Evolutionary conservation across 2,329 filamentous ascomycete genomes (phyloP).

Genomic region (Fusarium buharicum): DNA sequence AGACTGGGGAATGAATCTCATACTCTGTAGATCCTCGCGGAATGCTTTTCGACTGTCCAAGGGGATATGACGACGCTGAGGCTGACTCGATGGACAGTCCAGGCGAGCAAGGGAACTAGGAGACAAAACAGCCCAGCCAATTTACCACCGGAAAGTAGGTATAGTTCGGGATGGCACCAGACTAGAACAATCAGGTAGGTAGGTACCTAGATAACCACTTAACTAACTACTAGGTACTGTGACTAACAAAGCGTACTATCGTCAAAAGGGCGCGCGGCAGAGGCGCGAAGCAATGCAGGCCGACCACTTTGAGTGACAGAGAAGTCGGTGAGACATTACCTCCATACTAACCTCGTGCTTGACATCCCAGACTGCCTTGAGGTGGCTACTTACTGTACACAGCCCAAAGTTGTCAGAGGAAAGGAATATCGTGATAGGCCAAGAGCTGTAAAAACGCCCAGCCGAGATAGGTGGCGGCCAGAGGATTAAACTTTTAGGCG

Average conservation of each 20-base stretch:
- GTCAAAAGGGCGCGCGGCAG: constrained; percentile 22
- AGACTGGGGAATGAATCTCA: background rate
- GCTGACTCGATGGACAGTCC: constrained; percentile 33
- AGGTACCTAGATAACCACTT: no score
- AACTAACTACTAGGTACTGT: no score
- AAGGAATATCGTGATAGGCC: background rate
- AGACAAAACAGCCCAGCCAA: constrained; percentile 17
- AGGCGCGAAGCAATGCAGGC: constrained; percentile 13
- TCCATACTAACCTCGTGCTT: no score
- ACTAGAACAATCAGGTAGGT: constrained; percentile 13
- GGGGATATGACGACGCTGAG: constrained; percentile 14
- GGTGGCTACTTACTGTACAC: no score
- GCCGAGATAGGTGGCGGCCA: constrained; percentile 12
- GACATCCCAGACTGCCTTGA: background rate
- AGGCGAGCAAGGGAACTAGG: constrained; percentile 3
- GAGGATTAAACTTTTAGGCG: constrained; percentile 42
- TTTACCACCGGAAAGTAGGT: constrained; percentile 10
- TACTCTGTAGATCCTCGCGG: background rate
- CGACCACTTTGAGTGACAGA: background rate
- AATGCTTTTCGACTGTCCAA: background rate
- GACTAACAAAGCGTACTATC: constrained; percentile 11
- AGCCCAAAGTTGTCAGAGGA: constrained; percentile 8
- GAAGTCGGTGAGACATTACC: constrained; percentile 33
- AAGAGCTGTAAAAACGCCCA: constrained; percentile 1
- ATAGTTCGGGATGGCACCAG: constrained; percentile 25